A percentile compares a stretch with the other conserved stretches of the same genome.
These are phyloP conservation scores for Hypsizygus marmoreus DNA, from an alignment of 768 basidiomycete species.

Conservation along the genomic window DNA sequence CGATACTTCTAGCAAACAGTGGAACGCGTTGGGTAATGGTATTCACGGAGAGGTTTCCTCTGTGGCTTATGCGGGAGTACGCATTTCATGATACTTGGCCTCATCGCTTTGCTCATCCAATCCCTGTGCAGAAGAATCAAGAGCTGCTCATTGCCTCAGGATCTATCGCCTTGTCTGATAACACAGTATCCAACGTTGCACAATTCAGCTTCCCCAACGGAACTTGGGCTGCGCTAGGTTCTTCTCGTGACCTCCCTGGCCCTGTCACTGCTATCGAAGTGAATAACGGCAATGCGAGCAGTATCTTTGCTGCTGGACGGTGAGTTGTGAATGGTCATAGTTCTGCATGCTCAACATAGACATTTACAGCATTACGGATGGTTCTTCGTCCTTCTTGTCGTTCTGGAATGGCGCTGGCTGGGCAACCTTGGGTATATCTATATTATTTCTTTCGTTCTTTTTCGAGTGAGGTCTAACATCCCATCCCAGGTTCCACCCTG, in stretches of 20 bases:
- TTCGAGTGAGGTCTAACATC: constrained; percentile 1
- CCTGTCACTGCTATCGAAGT: constrained; percentile 89
- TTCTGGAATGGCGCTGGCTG: constrained; percentile 87
- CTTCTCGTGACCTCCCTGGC: constrained; percentile 68
- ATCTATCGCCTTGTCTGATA: constrained; percentile 67
- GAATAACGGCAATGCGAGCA: constrained; percentile 76
- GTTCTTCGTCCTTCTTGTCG: constrained; percentile 67
- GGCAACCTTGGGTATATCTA: constrained; percentile 59
- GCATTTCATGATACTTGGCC: constrained; percentile 26
- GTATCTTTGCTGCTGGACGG: constrained; percentile 90
- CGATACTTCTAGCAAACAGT: constrained; percentile 68
- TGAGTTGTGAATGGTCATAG: constrained; percentile 36
- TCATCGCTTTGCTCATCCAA: constrained; percentile 16
- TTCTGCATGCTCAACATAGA: constrained; percentile 2
- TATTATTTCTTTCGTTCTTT: neutral
- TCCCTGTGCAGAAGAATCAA: constrained; percentile 51
- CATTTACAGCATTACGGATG: constrained; percentile 51
- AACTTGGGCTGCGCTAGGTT: constrained; percentile 75
- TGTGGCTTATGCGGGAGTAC: constrained; percentile 80
- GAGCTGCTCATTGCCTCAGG: constrained; percentile 81
- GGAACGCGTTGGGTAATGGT: constrained; percentile 79
- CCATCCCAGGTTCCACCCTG: constrained; percentile 53
- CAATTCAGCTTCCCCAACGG: constrained; percentile 69
- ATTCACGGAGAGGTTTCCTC: constrained; percentile 80
- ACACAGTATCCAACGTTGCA: constrained; percentile 70